These are phyloP conservation scores for Rhododendron kiyosumense DNA, from an alignment of 148 eudicot species.

Conservation along the genomic window DNA sequence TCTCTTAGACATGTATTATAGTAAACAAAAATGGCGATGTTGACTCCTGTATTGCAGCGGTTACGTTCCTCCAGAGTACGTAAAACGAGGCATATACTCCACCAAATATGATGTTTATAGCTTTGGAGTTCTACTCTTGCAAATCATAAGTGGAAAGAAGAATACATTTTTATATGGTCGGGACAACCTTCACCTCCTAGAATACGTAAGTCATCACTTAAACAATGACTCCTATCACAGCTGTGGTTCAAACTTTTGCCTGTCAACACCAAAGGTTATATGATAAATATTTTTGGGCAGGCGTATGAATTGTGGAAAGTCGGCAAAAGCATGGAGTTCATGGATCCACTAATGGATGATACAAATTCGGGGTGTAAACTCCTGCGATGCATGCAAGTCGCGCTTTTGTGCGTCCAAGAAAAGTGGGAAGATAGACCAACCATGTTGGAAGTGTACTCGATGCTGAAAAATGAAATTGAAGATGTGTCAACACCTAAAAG, in stretches of 20 bases:
- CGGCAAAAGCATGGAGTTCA: slow-evolving; percentile 23
- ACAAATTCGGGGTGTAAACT: slow-evolving; percentile 13
- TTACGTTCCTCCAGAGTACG: slow-evolving; percentile 37
- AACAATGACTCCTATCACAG: background rate
- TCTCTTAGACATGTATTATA: background rate
- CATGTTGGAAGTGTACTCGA: slow-evolving; percentile 39
- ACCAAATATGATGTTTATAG: slow-evolving; percentile 37
- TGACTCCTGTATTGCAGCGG: slow-evolving; percentile 22
- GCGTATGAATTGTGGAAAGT: slow-evolving; percentile 36
- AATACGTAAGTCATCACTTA: slow-evolving; percentile 27
- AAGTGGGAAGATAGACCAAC: slow-evolving; percentile 37
- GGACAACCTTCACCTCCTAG: slow-evolving; percentile 23
- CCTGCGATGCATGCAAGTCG: slow-evolving; percentile 32
- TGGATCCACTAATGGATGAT: slow-evolving; percentile 32
- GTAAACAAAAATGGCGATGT: background rate
- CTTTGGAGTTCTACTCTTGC: slow-evolving; percentile 38
- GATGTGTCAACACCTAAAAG: slow-evolving; percentile 23
- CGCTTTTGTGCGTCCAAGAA: slow-evolving; percentile 36
- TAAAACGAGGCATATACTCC: slow-evolving; percentile 36
- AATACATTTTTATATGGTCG: slow-evolving; percentile 17
- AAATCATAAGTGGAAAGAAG: slow-evolving; percentile 38
- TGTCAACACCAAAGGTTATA: background rate
- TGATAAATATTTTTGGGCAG: slow-evolving; percentile 13
- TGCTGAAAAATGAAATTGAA: slow-evolving; percentile 33
- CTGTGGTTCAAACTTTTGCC: background rate